Evolutionary conservation across 495 filamentous ascomycete species (phyloP).

Genomic region (Trypethelium eluteriae): DNA sequence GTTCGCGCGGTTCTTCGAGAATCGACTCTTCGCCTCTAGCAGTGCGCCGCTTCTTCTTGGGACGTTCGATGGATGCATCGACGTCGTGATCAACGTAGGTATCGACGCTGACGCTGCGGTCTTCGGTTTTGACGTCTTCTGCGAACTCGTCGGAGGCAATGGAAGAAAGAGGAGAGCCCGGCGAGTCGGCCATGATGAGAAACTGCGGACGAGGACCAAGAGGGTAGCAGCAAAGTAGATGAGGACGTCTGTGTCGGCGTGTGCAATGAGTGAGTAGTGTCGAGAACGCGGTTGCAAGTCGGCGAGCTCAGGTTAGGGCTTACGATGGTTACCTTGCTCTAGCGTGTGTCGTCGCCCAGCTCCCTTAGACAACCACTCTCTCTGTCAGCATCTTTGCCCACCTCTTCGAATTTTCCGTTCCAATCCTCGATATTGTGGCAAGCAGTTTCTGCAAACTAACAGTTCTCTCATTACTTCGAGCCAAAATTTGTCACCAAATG

Average conservation of each 20-base stretch:
- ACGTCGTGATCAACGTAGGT: conserved; percentile 15
- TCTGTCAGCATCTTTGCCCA: neutral
- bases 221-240: neutral
- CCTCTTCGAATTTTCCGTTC: neutral
- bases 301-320: no score
- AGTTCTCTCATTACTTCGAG: no score
- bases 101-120: conserved; percentile 25
- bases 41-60: conserved; percentile 6
- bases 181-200: conserved; percentile 28
- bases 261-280: no score
- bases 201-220: neutral
- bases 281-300: no score
- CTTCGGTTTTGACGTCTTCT: conserved; percentile 27
- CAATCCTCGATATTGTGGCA: no score
- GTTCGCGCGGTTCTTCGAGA: conserved; percentile 1
- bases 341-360: no score
- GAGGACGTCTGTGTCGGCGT: no score
- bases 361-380: neutral
- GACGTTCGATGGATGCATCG: conserved; percentile 1
- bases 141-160: conserved; percentile 29
- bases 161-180: conserved; percentile 30
- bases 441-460: no score
- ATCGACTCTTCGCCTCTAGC: conserved; percentile 1
- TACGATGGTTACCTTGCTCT: no score
- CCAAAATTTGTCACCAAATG: no score